Conservation (phyloP, 768 basidiomycete species). For the Pleurotus sapidus region DNA sequence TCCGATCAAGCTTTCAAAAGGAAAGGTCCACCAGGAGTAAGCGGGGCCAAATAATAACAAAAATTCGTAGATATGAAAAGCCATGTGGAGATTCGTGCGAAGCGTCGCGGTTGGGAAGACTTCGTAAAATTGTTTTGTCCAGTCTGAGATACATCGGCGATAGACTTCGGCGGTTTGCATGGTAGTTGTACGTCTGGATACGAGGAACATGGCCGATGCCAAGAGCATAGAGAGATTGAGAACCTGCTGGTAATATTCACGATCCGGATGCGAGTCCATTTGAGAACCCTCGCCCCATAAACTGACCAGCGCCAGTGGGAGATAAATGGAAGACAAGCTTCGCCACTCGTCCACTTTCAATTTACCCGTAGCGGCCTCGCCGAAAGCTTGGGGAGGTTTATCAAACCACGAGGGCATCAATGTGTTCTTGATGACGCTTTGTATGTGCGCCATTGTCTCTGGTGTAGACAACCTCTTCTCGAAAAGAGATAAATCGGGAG, state of each 20-base stretch:
- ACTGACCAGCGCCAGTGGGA: conserved; percentile 30
- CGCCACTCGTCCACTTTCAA: conserved; percentile 38
- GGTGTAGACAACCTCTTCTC: not conserved
- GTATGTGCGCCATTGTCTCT: conserved; percentile 10
- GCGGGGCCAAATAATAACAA: conserved; percentile 30
- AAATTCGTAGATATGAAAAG: conserved; percentile 26
- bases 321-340: conserved; percentile 21
- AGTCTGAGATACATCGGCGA: too few relatives aligned
- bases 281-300: conserved; percentile 22
- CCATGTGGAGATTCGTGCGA: conserved; percentile 26
- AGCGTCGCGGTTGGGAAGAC: not conserved
- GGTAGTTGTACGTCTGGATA: too few relatives aligned
- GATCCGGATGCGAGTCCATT: not conserved
- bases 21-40: conserved; percentile 36
- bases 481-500: too few relatives aligned
- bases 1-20: conserved; percentile 35
- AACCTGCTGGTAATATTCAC: not conserved
- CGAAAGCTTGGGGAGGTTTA: conserved; percentile 23
- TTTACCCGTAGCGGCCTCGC: conserved; percentile 23
- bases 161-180: too few relatives aligned
- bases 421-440: conserved; percentile 18
- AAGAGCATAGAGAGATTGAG: too few relatives aligned
- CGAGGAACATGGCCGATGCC: too few relatives aligned
- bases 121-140: too few relatives aligned
- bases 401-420: conserved; percentile 22